These are phyloP conservation scores for Uronychia binucleata DNA, from an alignment of 73 alveolate genomes.

Conservation along the genomic window DNA sequence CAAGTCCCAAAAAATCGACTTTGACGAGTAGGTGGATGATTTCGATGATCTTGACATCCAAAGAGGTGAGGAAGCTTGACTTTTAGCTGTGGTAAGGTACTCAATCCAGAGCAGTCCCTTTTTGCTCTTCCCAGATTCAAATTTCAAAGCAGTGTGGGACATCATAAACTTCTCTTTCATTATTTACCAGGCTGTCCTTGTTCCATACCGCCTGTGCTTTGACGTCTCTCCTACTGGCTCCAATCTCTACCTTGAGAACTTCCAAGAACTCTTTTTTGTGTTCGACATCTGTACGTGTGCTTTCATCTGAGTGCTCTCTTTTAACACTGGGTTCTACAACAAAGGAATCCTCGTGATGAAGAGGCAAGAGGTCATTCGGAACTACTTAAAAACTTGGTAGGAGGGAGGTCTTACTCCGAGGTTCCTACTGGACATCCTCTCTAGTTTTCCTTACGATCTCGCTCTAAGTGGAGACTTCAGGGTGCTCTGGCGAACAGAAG, in stretches of 20 bases:
- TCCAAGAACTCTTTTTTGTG: slow-evolving; percentile 42
- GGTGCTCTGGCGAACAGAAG: background rate
- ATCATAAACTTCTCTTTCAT: slow-evolving; percentile 37
- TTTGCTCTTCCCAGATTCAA: slow-evolving; percentile 52
- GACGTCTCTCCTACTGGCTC: slow-evolving; percentile 48
- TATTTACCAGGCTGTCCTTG: slow-evolving; percentile 40
- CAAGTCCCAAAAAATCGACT: no score
- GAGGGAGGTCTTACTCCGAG: background rate
- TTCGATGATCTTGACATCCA: background rate
- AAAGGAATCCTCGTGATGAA: slow-evolving; percentile 67
- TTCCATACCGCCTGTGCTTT: slow-evolving; percentile 69
- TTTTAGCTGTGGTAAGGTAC: background rate
- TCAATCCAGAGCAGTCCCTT: background rate
- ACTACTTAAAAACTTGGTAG: slow-evolving; percentile 33
- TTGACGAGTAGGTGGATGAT: background rate
- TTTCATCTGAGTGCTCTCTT: slow-evolving; percentile 12
- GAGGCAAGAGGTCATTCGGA: slow-evolving; percentile 40
- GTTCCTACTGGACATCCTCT: slow-evolving; percentile 45
- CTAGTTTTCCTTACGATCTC: slow-evolving; percentile 48
- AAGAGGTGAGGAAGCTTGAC: slow-evolving; percentile 12
- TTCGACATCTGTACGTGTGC: slow-evolving; percentile 23
- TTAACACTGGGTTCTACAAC: slow-evolving; percentile 69
- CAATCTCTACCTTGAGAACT: slow-evolving; percentile 20
- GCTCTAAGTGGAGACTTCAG: slow-evolving; percentile 10
- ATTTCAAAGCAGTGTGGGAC: slow-evolving; percentile 61